Evolutionary conservation across 139 green algal species (phyloP).

Genomic region (Chlamydomonas sp.): DNA sequence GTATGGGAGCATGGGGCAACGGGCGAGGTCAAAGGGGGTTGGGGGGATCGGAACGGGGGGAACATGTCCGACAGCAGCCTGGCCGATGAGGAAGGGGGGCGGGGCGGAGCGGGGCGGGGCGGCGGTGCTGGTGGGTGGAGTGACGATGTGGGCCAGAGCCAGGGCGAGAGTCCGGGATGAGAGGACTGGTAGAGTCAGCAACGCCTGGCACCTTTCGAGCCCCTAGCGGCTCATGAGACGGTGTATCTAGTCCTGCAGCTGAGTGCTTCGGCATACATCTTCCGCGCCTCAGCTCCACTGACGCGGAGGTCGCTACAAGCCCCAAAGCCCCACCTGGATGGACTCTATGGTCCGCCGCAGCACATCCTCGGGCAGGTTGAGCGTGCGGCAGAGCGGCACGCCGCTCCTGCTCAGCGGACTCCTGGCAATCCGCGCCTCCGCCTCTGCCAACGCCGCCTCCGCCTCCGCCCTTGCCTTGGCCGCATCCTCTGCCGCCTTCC

Average conservation of each 20-base stretch:
- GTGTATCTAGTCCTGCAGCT: too few species aligned
- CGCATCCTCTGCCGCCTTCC: background rate
- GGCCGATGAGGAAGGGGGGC: too few species aligned
- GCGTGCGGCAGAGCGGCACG: constrained; percentile 10
- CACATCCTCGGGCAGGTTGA: constrained; percentile 29
- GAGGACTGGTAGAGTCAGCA: too few species aligned
- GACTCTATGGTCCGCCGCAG: constrained; percentile 18
- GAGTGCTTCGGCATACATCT: too few species aligned
- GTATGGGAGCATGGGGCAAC: background rate
- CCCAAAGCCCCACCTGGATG: constrained; percentile 31
- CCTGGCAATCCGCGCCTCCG: background rate
- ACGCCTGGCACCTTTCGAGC: too few species aligned
- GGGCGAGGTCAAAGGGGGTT: too few species aligned
- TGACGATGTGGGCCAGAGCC: too few species aligned
- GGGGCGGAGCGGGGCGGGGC: too few species aligned
- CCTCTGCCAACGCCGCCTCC: background rate
- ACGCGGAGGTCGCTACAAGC: background rate
- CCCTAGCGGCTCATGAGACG: too few species aligned
- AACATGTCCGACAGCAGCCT: constrained; percentile 59
- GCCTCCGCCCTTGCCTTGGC: background rate
- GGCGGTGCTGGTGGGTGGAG: too few species aligned
- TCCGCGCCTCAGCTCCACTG: too few species aligned
- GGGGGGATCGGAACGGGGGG: background rate
- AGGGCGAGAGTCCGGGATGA: too few species aligned
- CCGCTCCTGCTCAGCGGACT: constrained; percentile 23